Evolutionary conservation across 495 filamentous ascomycete genomes (phyloP).

Genomic region (Pyronema omphalodes): DNA sequence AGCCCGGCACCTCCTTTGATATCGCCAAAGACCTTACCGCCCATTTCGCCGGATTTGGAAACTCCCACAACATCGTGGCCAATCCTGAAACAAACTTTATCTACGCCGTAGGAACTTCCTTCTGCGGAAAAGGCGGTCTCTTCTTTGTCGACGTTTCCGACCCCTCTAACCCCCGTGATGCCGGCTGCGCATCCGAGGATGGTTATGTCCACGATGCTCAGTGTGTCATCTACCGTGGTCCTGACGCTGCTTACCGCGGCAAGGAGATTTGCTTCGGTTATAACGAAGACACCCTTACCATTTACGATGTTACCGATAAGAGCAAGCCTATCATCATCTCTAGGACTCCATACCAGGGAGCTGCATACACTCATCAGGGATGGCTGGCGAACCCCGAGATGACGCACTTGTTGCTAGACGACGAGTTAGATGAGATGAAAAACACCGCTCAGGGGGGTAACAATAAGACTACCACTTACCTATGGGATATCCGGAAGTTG

Average conservation of each 20-base stretch:
- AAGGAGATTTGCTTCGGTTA: constrained; percentile 43
- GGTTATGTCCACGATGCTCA: constrained; percentile 46
- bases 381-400: constrained; percentile 35
- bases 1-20: constrained; percentile 23
- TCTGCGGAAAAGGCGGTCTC: constrained; percentile 28
- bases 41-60: constrained; percentile 27
- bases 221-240: constrained; percentile 39
- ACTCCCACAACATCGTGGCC: constrained; percentile 34
- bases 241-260: constrained; percentile 33
- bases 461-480: constrained; percentile 35
- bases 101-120: constrained; percentile 33
- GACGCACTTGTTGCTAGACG: constrained; percentile 35
- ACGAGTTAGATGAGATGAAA: constrained; percentile 35
- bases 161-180: constrained; percentile 31
- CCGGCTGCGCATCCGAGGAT: constrained; percentile 35
- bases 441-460: constrained; percentile 29
- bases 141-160: constrained; percentile 37
- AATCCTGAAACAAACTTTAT: constrained; percentile 29
- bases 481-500: constrained; percentile 39
- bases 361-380: constrained; percentile 43
- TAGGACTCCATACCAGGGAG: constrained; percentile 37
- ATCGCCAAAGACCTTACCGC: constrained; percentile 26
- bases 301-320: constrained; percentile 41
- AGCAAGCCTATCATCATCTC: constrained; percentile 32
- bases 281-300: constrained; percentile 33